Evolutionary conservation across 192 early-diverging fungal species (phyloP).

Genomic region (Coemansia sp.): DNA sequence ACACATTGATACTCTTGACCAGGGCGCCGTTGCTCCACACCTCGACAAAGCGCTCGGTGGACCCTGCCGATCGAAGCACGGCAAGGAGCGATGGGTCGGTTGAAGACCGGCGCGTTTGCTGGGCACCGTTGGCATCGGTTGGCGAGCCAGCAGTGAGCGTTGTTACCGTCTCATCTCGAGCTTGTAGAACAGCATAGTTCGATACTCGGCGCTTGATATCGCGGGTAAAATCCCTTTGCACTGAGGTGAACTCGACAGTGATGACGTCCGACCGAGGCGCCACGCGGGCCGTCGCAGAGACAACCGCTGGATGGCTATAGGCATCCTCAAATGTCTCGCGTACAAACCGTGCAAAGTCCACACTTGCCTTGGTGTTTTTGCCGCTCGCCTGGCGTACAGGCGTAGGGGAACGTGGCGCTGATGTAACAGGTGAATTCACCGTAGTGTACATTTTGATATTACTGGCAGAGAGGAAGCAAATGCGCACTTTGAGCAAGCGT

Average conservation of each 20-base stretch:
- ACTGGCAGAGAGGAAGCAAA: background rate
- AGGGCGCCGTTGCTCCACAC: slow-evolving; percentile 59
- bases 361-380: slow-evolving; percentile 22
- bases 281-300: slow-evolving; percentile 13
- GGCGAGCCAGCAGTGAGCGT: slow-evolving; percentile 31
- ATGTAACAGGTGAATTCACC: background rate
- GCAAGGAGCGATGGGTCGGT: slow-evolving; percentile 37
- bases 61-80: slow-evolving; percentile 38
- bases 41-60: slow-evolving; percentile 57
- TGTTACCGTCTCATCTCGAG: slow-evolving; percentile 15
- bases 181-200: slow-evolving; percentile 36
- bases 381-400: background rate
- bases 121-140: slow-evolving; percentile 36
- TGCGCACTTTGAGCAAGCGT: background rate
- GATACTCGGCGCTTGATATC: slow-evolving; percentile 54
- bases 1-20: slow-evolving; percentile 62
- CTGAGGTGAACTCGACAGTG: slow-evolving; percentile 27
- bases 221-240: slow-evolving; percentile 58
- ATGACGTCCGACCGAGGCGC: slow-evolving; percentile 13
- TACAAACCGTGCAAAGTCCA: slow-evolving; percentile 27
- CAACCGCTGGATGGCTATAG: slow-evolving; percentile 18
- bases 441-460: background rate
- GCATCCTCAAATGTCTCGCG: slow-evolving; percentile 32
- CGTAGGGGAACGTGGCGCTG: background rate
- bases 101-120: slow-evolving; percentile 33